Evolutionary conservation across 148 eudicot genomes (phyloP), one percentile per base, ranked within the genome.

Genomic region (Oxyria digyna): DNA sequence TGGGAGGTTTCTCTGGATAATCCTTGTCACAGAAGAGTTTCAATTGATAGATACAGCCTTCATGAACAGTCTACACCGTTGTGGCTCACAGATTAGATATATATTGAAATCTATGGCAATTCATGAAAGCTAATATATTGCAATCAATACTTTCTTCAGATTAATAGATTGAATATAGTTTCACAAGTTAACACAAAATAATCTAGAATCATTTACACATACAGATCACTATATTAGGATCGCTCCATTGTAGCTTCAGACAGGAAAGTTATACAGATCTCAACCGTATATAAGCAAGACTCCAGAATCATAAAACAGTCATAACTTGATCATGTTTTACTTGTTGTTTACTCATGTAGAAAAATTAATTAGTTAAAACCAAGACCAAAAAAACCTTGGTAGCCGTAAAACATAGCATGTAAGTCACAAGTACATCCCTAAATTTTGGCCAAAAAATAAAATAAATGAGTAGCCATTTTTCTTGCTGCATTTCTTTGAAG

Each of bases 11-110:
- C 74, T 84, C 87, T 20, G 87, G 87, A 41, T 84, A 84, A 71
- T 81, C 85, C 67, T 79, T 84, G 85, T 84, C 85, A 41, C 85
- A 84, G 66, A 84, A 84, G 69, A 84, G 85, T 81, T 84, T 84
- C 79, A 84, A 67, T 27, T 78, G 84, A 77, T 84, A 84, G 35
- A 84, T 84, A 68, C 85, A 83, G 15, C 87, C 87, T 69, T 84
- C 87, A 77, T 81, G 87, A 24, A 79, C 87, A 50, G 74, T 81
- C 87, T 84, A 78, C 62, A 66, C 74, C 27, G 70, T 14, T 8
- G 18, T 14, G 24, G 62, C 15, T 31, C 65, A 29, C 20, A 0
- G 3, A 4, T 27, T 29, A 59, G 37, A 57, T 26, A 13, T 4
- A 24, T 13, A 57, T 35, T 35, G 38, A 2, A 6, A 35, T 35